Conservation (phyloP, 495 filamentous ascomycete genomes). For the Rhypophila decipiens region DNA sequence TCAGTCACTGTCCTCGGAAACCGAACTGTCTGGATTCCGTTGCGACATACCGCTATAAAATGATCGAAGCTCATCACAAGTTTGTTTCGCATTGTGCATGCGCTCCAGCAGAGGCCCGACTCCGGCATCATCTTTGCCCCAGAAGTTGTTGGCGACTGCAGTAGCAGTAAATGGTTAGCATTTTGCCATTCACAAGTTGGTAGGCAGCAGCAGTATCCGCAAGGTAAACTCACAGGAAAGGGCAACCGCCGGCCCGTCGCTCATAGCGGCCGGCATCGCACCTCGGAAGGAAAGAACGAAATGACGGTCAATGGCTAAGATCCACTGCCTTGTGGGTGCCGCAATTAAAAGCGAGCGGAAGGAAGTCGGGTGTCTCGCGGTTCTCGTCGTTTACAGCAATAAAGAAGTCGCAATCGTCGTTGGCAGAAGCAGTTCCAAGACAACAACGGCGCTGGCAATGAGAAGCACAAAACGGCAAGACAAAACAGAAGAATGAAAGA, state of each 20-base stretch:
- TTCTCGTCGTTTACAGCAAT: too few species aligned
- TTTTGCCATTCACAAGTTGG: background rate
- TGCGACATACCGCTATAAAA: conserved; percentile 88
- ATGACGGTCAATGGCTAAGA: too few species aligned
- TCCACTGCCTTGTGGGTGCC: too few species aligned
- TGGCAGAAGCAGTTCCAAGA: too few species aligned
- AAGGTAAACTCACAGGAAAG: conserved; percentile 34
- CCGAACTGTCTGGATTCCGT: too few species aligned
- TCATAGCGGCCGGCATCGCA: conserved; percentile 25
- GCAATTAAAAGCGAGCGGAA: too few species aligned
- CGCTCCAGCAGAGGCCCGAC: conserved; percentile 88
- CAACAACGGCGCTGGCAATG: too few species aligned
- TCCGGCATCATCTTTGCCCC: conserved; percentile 98
- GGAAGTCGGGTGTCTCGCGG: too few species aligned
- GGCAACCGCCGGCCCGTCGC: conserved; percentile 38
- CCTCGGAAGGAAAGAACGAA: conserved; percentile 5
- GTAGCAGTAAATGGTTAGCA: background rate
- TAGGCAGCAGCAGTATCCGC: background rate
- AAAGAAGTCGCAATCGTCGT: too few species aligned
- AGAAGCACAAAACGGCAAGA: too few species aligned
- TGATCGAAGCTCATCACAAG: conserved; percentile 85
- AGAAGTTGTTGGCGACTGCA: conserved; percentile 97
- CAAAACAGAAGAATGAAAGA: too few species aligned
- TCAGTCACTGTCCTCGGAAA: background rate
- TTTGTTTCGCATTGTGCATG: conserved; percentile 92